These are phyloP conservation scores for Tetrapyrgos nigripes DNA, from an alignment of 1,284 basidiomycete genomes.

Conservation along the genomic window DNA sequence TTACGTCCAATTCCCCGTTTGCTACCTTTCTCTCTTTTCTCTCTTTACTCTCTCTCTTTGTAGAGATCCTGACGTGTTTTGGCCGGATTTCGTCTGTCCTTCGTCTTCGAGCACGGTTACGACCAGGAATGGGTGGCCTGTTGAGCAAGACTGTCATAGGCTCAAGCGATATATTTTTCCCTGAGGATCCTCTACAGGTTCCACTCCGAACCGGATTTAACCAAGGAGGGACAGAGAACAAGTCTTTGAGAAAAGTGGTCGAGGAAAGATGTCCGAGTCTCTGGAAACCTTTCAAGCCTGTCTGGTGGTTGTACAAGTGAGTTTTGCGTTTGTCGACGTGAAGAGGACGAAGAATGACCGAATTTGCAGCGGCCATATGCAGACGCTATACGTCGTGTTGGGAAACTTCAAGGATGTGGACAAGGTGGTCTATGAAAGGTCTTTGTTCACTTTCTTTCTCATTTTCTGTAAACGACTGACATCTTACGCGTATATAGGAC, in stretches of 20 bases:
- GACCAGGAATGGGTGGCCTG: not conserved
- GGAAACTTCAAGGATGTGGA: conserved; percentile 69
- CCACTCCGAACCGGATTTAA: not conserved
- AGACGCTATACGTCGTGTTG: conserved; percentile 62
- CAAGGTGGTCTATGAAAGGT: conserved; percentile 70
- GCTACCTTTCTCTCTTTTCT: no score
- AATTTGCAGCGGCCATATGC: conserved; percentile 66
- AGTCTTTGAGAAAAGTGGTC: conserved; percentile 43
- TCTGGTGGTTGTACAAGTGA: conserved; percentile 77
- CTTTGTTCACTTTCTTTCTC: conserved; percentile 21
- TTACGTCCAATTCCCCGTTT: no score
- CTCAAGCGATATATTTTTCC: conserved; percentile 5
- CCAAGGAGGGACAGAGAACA: not conserved
- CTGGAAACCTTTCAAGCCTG: conserved; percentile 57
- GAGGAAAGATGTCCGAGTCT: conserved; percentile 65
- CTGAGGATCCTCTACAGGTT: not conserved
- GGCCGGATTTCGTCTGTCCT: no score
- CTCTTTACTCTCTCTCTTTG: no score
- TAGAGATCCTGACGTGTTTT: no score
- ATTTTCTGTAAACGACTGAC: not conserved
- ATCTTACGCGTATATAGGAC: conserved; percentile 43
- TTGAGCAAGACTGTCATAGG: not conserved
- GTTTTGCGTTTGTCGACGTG: conserved; percentile 24
- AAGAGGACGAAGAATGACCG: conserved; percentile 5
- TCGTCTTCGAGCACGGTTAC: no score